Evolutionary conservation across 495 filamentous ascomycete genomes (phyloP), one percentile per base, ranked within the genome.

Genomic region (Penicillium diatomitis): DNA sequence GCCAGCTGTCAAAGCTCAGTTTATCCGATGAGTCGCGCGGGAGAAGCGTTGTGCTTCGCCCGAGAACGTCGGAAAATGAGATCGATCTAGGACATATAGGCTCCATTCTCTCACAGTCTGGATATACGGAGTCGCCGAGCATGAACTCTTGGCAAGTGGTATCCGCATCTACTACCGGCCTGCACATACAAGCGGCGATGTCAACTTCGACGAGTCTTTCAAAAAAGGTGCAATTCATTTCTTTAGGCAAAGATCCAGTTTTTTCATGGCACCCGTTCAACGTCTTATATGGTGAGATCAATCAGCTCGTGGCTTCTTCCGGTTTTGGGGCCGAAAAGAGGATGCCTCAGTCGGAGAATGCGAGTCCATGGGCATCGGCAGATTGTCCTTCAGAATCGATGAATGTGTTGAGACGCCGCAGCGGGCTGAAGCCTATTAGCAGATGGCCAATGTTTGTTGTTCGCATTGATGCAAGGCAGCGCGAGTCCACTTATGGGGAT

Each of bases 401-500:
- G 51, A 83, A 78, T 0, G 68, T 65, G 32, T 74, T 69, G 50
- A 79, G 85, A 34, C 62, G 84, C 36, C 83, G 70, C 58, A 70
- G 71, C 3, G 57, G 65, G 10, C 72, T 72, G 12, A 91, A 87
- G 60, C 78, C 80, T 0, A 69, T 87, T 32, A 89, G 95, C 61
- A 76, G 82, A 51, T 95, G 86, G 85, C 89, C 90, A 2, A 94
- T 92, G 86, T 97, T 96, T 55, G 85, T 83, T 58, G 71, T 98
- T 33, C 81, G 80, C 6, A 80, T 98, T n/a, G 68, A 73, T 7
- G 52, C 60, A 0, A 53, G 33, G 3, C 38, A 40, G 38, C 27
- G 51, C 37, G 44, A 46, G 6, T 45, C 58, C 9, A 50, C 32
- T 4, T 30, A 60, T 38, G 31, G 31, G 8, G 49, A 68, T 30